Base-by-base conservation (phyloP, 2,329 filamentous ascomycete genomes). In the Neofusicoccum sp. region DNA sequence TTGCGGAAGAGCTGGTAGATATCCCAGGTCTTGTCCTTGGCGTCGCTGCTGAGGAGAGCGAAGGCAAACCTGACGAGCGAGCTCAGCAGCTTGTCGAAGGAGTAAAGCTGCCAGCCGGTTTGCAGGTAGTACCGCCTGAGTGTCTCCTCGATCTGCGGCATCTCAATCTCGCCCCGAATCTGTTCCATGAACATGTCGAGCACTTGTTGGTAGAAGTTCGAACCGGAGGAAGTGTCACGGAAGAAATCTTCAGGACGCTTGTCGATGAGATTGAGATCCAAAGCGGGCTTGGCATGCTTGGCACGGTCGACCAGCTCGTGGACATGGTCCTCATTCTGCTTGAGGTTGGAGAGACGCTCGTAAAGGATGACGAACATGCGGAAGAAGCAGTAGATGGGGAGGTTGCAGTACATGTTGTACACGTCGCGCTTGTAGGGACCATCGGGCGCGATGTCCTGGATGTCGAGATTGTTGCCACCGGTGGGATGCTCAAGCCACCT, bases 381-480 rank as follows among this genome's bases (percentile, higher is more conserved):
- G 79, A 99, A 89, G 81, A 99, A 98, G 75, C 95, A 93, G 72
- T 92, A 96, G 62, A 99, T 88, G 3, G 89, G 91, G 68, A 91
- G 85, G 73, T 97, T 98, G 73, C 88, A 89, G 78, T 96, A 99
- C 72, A 98, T 86, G 71, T 93, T 93, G 79, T 91, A 96, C 76
- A 86, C 87, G 9, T 87, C 86, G 48, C 93, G 89, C 66, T 84
- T 83, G 76, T 95, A 96, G 61, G 90, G 87, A 56, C 92, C 89
- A 63, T 96, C 91, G 43, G 84, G 63, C 77, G 89, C 80, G 83
- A 93, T 68, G 84, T 84, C 76, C 82, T 86, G 70, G 82, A 85
- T 66, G 84, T 86, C 40, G 79, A 82, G 70, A 80, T 85, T 73
- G 70, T 84, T 80, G 43, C 81, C 74, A 78, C 80, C 70, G 78